Evolutionary conservation across 495 filamentous ascomycete species (phyloP), one percentile per base, ranked within the genome.

Genomic region (Xylona heveae): DNA sequence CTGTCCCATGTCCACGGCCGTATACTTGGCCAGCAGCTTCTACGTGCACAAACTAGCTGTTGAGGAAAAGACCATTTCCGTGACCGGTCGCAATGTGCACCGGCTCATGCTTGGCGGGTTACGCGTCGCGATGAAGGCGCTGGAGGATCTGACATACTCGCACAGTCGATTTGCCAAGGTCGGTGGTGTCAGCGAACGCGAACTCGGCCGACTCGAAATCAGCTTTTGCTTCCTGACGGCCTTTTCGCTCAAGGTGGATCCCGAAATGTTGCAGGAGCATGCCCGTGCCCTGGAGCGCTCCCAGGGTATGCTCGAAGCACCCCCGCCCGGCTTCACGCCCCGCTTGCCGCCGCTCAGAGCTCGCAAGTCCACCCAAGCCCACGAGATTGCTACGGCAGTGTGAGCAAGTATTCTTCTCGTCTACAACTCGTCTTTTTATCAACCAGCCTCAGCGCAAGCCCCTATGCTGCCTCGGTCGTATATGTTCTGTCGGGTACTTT

Each of bases 1-100:
- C 49, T 97, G 88, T 41, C 85, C 90, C 14, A 77, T 94, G 69
- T 90, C 82, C n/a, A 85, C 88, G 2, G 84, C 71, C 10, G 90
- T 94, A 20, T 92, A 88, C 42, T 70, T 97, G n/a, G 82, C 88
- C 2, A 72, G 88, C 1, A 80, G 79, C 28, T 54, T 74, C n/a
- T 95, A 95, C 49, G 82, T 93, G 32, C 74, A 81, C 43, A 64
- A 68, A 30, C 64, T 95, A 24, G 74, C 71, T 0, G 62, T 83
- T 6, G 54, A 71, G 21, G 81, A 94, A 40, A 64, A 64, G 31
- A 60, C 71, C 9, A 67, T 88, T 10, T 63, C 67, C 2, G 67
- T 93, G 14, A 90, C 80, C 5, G 62, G 63, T 34, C 65, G 77
- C 24, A 97, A 92, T 30, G 72, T 78, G 34, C 88, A 97, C 48